phyloP scores from a whole-genome alignment of 1,284 basidiomycete species.

The Rhodofomes roseus region DNA sequence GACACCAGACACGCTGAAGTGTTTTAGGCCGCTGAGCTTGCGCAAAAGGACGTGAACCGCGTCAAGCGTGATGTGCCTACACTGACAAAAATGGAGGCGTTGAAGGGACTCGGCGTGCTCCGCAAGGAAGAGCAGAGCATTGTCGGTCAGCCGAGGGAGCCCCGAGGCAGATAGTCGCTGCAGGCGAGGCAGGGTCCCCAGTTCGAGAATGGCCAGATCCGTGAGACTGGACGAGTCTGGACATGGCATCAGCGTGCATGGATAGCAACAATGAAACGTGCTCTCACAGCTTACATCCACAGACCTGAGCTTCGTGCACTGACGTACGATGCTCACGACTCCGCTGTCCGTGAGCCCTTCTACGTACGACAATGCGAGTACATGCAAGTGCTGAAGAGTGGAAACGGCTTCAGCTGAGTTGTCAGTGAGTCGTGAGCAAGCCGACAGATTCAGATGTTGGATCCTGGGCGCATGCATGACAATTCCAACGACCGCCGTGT shows the following conservation, averaged over 20 bases:
- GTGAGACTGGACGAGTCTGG: constrained; percentile 44
- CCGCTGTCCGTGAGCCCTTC: constrained; percentile 77
- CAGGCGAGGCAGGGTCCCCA: constrained; percentile 72
- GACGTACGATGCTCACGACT: constrained; percentile 67
- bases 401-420: constrained; percentile 65
- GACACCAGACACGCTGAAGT: constrained; percentile 83
- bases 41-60: constrained; percentile 77
- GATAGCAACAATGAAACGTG: background rate
- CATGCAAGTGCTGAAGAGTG: constrained; percentile 74
- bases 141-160: constrained; percentile 62
- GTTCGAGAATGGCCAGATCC: constrained; percentile 81
- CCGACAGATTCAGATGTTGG: constrained; percentile 76
- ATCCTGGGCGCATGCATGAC: constrained; percentile 78
- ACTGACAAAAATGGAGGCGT: constrained; percentile 86
- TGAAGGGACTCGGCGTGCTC: constrained; percentile 71
- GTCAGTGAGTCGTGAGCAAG: constrained; percentile 82
- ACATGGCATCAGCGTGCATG: background rate
- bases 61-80: constrained; percentile 76
- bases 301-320: constrained; percentile 75
- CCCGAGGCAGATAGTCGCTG: constrained; percentile 82
- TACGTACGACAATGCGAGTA: constrained; percentile 81
- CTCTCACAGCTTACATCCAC: constrained; percentile 83
- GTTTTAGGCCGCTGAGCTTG: constrained; percentile 60
- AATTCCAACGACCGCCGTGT: constrained; percentile 77
- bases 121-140: constrained; percentile 60